A percentile compares a stretch with the other conserved stretches of the same genome.
phyloP scores from a whole-genome alignment of 2,329 filamentous ascomycete species.

The Penicillium glabrum region DNA sequence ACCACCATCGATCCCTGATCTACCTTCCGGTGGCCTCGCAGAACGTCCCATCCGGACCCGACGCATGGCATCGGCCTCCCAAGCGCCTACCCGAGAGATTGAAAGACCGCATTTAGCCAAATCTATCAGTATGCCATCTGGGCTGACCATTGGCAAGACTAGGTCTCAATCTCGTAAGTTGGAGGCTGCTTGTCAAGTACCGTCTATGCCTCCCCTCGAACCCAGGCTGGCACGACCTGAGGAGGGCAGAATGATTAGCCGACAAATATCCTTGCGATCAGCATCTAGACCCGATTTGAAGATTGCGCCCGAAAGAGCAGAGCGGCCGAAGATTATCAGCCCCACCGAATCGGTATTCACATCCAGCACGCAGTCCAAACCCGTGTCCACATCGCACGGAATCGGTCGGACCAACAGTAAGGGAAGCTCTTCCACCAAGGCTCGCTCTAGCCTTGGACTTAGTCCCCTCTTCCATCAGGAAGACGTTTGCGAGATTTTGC shows the following conservation, averaged over 20 bases:
- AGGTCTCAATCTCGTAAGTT: conserved; percentile 42
- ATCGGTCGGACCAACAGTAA: conserved; percentile 30
- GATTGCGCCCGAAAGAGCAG: conserved; percentile 4
- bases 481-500: conserved; percentile 38
- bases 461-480: conserved; percentile 39
- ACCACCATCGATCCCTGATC: conserved; percentile 3
- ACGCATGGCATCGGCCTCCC: conserved; percentile 35
- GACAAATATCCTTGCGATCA: conserved; percentile 17
- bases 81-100: conserved; percentile 34
- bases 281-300: conserved; percentile 14
- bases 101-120: conserved; percentile 31
- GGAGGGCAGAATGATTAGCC: conserved; percentile 10
- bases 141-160: conserved; percentile 42
- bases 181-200: conserved; percentile 31
- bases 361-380: conserved; percentile 8
- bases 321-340: conserved; percentile 11
- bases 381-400: conserved; percentile 16
- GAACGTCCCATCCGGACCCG: conserved; percentile 41
- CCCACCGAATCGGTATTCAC: conserved; percentile 11
- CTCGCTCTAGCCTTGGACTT: conserved; percentile 37
- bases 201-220: conserved; percentile 17
- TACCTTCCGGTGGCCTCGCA: conserved; percentile 33
- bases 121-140: conserved; percentile 32
- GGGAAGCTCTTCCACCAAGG: conserved; percentile 23
- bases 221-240: conserved; percentile 21